phyloP scores from a whole-genome alignment of 768 basidiomycete genomes.

The Pholiota molesta region DNA sequence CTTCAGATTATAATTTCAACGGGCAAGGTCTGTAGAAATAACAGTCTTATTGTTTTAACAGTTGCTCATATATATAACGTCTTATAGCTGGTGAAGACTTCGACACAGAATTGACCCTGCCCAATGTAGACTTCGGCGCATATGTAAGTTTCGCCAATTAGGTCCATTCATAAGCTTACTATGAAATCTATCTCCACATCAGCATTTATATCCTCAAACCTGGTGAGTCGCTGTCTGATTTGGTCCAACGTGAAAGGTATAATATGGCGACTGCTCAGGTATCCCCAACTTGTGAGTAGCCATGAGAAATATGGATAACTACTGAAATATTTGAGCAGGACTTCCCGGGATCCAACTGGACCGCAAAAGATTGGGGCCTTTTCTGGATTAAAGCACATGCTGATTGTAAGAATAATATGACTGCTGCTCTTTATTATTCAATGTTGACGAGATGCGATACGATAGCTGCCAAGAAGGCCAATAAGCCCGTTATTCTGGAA shows the following conservation, averaged over 20 bases:
- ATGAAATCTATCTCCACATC: not conserved
- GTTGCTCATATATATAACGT: not conserved
- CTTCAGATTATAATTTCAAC: conserved; percentile 59
- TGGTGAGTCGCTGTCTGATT: conserved; percentile 31
- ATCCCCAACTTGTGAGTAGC: conserved; percentile 35
- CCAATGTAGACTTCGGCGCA: conserved; percentile 58
- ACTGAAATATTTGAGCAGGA: conserved; percentile 32
- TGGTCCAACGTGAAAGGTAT: not conserved
- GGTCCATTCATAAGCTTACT: not conserved
- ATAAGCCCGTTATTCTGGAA: conserved; percentile 66
- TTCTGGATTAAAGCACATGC: conserved; percentile 63
- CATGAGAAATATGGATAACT: not conserved
- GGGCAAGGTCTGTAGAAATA: conserved; percentile 46
- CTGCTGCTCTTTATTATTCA: not conserved
- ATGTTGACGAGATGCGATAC: not conserved
- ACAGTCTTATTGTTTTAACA: not conserved
- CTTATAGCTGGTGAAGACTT: conserved; percentile 56
- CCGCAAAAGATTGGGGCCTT: conserved; percentile 52
- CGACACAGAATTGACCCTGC: conserved; percentile 45
- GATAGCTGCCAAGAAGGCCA: conserved; percentile 50
- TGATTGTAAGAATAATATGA: conserved; percentile 29
- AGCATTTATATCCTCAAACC: conserved; percentile 48
- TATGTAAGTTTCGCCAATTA: conserved; percentile 40
- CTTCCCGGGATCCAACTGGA: conserved; percentile 51
- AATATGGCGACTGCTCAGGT: conserved; percentile 27